Percentiles rank a stretch among this genome's conserved stretches.
These are phyloP conservation scores for Aureobasidium sp. DNA, from an alignment of 2,329 filamentous ascomycete species.

Conservation along the genomic window DNA sequence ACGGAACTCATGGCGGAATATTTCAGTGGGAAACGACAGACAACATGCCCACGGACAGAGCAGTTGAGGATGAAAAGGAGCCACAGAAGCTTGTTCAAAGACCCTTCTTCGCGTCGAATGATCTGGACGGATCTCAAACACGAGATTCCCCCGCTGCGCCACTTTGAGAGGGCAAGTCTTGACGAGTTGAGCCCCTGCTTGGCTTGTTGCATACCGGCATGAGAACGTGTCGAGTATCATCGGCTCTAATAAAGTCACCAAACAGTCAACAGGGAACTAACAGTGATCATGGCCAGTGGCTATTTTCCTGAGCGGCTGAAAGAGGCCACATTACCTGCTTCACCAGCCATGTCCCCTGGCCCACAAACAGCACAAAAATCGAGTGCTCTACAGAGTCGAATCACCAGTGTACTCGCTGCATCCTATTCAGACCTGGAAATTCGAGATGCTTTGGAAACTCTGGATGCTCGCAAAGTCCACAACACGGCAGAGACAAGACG, in stretches of 20 bases:
- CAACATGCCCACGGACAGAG: conserved; percentile 6
- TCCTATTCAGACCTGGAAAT: conserved; percentile 93
- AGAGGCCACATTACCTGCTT: neutral
- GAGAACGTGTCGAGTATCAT: neutral
- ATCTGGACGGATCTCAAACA: neutral
- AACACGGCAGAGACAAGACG: conserved; percentile 76
- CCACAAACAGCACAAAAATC: conserved; percentile 29
- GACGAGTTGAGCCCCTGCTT: neutral
- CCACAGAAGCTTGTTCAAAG: neutral
- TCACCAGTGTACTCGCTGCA: conserved; percentile 78
- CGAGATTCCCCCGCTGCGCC: neutral
- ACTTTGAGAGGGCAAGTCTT: neutral
- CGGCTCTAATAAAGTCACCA: neutral
- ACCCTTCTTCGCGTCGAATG: neutral
- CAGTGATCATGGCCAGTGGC: conserved; percentile 1
- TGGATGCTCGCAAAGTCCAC: conserved; percentile 63
- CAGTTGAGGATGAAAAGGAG: conserved; percentile 1
- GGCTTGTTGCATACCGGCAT: neutral
- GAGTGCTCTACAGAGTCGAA: conserved; percentile 70
- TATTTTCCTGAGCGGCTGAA: conserved; percentile 11
- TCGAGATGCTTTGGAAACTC: conserved; percentile 68
- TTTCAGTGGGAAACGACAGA: neutral
- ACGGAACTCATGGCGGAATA: neutral
- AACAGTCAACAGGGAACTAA: neutral
- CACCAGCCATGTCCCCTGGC: conserved; percentile 5